Conservation (phyloP, 2,329 filamentous ascomycete species). For the Ophiostoma ips region DNA sequence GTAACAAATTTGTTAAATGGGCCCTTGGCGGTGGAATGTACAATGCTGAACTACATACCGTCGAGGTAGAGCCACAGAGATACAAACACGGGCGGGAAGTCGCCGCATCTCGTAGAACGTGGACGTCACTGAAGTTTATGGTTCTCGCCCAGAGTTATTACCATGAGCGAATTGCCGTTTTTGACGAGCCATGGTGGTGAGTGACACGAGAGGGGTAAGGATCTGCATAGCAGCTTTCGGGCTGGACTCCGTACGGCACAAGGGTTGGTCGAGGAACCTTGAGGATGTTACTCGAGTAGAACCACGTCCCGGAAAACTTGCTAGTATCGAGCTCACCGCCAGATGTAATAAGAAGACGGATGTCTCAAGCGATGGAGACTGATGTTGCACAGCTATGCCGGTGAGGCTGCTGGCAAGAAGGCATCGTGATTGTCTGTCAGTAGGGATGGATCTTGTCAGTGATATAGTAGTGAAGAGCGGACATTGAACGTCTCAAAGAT, state of each 20-base stretch:
- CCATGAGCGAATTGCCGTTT: background rate
- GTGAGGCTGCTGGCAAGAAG: background rate
- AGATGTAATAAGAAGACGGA: background rate
- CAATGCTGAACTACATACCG: background rate
- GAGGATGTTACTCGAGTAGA: no score
- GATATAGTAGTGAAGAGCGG: no score
- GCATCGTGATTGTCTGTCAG: background rate
- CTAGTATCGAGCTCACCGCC: constrained; percentile 1
- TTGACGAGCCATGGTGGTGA: background rate
- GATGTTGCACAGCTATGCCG: background rate
- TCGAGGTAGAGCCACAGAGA: background rate
- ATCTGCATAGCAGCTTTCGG: background rate
- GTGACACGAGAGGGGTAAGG: background rate
- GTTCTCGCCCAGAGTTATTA: background rate
- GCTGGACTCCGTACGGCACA: no score
- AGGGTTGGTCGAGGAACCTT: no score
- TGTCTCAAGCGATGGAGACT: constrained; percentile 2
- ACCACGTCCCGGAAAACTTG: background rate
- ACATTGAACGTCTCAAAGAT: no score
- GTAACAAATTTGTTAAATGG: no score
- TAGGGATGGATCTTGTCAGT: no score
- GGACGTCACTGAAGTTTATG: background rate
- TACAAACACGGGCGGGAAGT: constrained; percentile 4
- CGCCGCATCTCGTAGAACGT: constrained; percentile 8
- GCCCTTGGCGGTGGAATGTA: background rate